phyloP scores from a whole-genome alignment of 2,329 filamentous ascomycete species.

The Paecilomyces variotii region DNA sequence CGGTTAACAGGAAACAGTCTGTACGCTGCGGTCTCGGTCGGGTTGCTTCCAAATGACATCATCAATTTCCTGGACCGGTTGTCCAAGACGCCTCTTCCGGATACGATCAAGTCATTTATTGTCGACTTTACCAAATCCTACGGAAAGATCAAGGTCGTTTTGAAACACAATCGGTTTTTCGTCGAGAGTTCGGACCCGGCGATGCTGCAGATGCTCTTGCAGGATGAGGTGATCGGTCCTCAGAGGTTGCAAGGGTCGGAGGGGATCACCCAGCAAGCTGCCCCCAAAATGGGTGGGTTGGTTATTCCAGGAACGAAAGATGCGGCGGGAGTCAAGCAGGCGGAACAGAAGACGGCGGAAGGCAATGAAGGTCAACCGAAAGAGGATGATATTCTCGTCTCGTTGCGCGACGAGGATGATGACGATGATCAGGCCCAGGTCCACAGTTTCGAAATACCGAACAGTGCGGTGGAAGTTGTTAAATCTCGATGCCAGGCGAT shows the following conservation, averaged over 20 bases:
- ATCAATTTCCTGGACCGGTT: constrained; percentile 81
- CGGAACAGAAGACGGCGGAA: constrained; percentile 26
- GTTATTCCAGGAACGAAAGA: constrained; percentile 94
- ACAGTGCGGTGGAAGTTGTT: constrained; percentile 73
- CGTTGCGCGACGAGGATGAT: constrained; percentile 66
- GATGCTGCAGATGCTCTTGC: constrained; percentile 77
- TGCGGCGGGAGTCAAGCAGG: constrained; percentile 79
- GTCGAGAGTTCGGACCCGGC: constrained; percentile 85
- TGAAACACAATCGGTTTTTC: constrained; percentile 91
- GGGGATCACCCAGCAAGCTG: constrained; percentile 67
- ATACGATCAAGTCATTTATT: constrained; percentile 72
- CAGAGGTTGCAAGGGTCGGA: constrained; percentile 67
- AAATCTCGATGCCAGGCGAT: constrained; percentile 85
- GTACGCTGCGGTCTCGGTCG: constrained; percentile 91
- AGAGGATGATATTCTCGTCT: constrained; percentile 62
- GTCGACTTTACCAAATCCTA: constrained; percentile 80
- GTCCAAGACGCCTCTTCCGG: constrained; percentile 78
- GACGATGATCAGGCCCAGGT: constrained; percentile 78
- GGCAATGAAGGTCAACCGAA: constrained; percentile 39
- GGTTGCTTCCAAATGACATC: constrained; percentile 82
- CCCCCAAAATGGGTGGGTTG: constrained; percentile 76
- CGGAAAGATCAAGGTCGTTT: constrained; percentile 88
- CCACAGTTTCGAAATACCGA: constrained; percentile 85
- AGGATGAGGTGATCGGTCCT: constrained; percentile 72
- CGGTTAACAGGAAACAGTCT: constrained; percentile 83